These are phyloP conservation scores for Alternaria ethzedia DNA, from an alignment of 2,329 filamentous ascomycete genomes.

Conservation along the genomic window DNA sequence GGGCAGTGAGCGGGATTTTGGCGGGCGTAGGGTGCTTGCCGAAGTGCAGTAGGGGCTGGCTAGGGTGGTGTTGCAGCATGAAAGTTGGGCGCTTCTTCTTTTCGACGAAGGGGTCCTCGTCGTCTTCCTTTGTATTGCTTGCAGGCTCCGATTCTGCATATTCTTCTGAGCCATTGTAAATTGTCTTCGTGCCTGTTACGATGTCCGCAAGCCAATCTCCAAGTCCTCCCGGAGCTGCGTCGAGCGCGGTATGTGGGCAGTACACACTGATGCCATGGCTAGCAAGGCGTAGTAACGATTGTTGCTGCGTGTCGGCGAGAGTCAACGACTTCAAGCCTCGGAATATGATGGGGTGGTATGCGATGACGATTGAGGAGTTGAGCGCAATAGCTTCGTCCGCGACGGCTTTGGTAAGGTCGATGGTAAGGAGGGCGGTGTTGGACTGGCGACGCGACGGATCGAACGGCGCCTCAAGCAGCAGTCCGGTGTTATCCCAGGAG, in stretches of 20 bases:
- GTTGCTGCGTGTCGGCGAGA: slow-evolving; percentile 82
- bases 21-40: slow-evolving; percentile 31
- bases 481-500: slow-evolving; percentile 94
- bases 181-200: slow-evolving; percentile 64
- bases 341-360: slow-evolving; percentile 98
- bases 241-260: slow-evolving; percentile 92
- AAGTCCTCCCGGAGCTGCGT: slow-evolving; percentile 82
- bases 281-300: slow-evolving; percentile 79
- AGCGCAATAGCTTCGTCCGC: slow-evolving; percentile 86
- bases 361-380: slow-evolving; percentile 78
- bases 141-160: slow-evolving; percentile 12
- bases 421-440: slow-evolving; percentile 78
- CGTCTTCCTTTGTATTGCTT: slow-evolving; percentile 14
- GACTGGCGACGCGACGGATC: slow-evolving; percentile 62
- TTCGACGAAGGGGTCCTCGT: slow-evolving; percentile 48
- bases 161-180: slow-evolving; percentile 1
- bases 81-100: slow-evolving; percentile 50
- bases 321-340: slow-evolving; percentile 88
- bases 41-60: slow-evolving; percentile 48
- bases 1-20: slow-evolving; percentile 18
- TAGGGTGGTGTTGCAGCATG: slow-evolving; percentile 57
- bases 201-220: slow-evolving; percentile 95
- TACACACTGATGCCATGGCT: slow-evolving; percentile 93
- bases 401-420: slow-evolving; percentile 88
- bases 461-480: slow-evolving; percentile 73